Percentiles rank a stretch among this genome's conserved stretches.
Evolutionary conservation across 1,284 basidiomycete genomes (phyloP).

Genomic region (Meripilus lineatus): DNA sequence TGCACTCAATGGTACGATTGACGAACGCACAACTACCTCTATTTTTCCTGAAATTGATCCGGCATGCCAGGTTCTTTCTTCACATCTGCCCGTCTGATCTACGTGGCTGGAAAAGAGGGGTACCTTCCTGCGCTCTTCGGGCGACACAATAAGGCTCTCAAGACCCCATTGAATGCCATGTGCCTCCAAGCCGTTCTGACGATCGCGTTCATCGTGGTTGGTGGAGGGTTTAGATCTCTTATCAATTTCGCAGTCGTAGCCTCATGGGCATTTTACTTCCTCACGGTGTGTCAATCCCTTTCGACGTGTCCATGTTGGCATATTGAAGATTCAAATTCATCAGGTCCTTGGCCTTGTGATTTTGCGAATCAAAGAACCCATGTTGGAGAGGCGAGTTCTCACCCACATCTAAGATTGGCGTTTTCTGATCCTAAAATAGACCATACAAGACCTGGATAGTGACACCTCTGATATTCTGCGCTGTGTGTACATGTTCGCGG

Average conservation of each 20-base stretch:
- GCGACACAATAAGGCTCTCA: conserved; percentile 62
- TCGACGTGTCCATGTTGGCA: conserved; percentile 1
- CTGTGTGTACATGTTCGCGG: conserved; percentile 42
- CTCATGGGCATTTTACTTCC: conserved; percentile 88
- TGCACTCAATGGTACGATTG: conserved; percentile 69
- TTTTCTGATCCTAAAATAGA: conserved; percentile 36
- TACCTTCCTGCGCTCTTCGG: conserved; percentile 85
- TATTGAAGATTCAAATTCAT: conserved; percentile 6
- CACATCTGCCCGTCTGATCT: conserved; percentile 82
- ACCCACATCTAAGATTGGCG: background rate
- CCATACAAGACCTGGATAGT: conserved; percentile 91
- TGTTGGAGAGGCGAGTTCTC: conserved; percentile 63
- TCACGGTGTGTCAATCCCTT: conserved; percentile 58
- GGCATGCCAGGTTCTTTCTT: conserved; percentile 61
- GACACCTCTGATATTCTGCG: conserved; percentile 90
- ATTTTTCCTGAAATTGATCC: background rate
- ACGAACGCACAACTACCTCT: conserved; percentile 8
- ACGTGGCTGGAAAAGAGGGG: conserved; percentile 83
- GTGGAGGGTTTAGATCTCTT: conserved; percentile 83
- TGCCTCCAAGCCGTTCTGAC: conserved; percentile 74
- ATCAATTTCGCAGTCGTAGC: conserved; percentile 88
- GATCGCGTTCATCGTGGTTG: conserved; percentile 73
- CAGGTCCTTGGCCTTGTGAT: conserved; percentile 87
- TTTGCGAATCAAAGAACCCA: conserved; percentile 87
- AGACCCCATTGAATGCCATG: conserved; percentile 85